Conservation (phyloP, 1,284 basidiomycete species). For the Leccinum fallax region DNA sequence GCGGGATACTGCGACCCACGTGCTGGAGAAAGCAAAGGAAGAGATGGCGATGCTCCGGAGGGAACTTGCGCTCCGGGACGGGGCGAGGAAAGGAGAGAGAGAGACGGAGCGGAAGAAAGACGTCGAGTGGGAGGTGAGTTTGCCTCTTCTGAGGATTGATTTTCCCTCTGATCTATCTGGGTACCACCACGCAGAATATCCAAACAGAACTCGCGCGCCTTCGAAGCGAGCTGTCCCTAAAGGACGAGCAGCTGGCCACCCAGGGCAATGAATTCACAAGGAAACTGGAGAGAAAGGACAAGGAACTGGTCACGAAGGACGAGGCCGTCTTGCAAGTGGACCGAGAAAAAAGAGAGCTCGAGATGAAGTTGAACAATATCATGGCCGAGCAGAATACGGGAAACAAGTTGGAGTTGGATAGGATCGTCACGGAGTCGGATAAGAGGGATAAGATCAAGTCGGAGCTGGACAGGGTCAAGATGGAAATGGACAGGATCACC, state of each 20-base stretch:
- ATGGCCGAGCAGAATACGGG: not conserved
- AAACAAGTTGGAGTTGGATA: not conserved
- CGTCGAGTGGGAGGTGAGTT: not conserved
- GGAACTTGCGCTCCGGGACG: not conserved
- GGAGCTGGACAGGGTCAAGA: not conserved
- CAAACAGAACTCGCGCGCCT: not conserved
- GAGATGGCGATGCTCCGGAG: not conserved
- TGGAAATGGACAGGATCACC: not conserved
- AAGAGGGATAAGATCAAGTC: not conserved
- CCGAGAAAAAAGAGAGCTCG: conserved; percentile 7
- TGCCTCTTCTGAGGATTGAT: not conserved
- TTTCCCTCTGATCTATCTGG: not conserved
- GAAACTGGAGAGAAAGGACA: not conserved
- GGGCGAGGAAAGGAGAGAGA: not conserved
- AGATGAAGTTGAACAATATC: not conserved
- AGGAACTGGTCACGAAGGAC: not conserved
- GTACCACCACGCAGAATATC: not conserved
- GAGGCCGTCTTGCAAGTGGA: conserved; percentile 16
- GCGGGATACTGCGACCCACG: not conserved
- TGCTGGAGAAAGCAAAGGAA: not conserved
- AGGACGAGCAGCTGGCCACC: not conserved
- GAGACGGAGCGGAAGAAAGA: not conserved
- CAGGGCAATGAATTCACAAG: not conserved
- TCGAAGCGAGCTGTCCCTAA: not conserved
- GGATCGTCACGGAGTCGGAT: not conserved